Evolutionary conservation across 495 filamentous ascomycete genomes (phyloP), one percentile per base, ranked within the genome.

Genomic region (Penicillium mononematosum): DNA sequence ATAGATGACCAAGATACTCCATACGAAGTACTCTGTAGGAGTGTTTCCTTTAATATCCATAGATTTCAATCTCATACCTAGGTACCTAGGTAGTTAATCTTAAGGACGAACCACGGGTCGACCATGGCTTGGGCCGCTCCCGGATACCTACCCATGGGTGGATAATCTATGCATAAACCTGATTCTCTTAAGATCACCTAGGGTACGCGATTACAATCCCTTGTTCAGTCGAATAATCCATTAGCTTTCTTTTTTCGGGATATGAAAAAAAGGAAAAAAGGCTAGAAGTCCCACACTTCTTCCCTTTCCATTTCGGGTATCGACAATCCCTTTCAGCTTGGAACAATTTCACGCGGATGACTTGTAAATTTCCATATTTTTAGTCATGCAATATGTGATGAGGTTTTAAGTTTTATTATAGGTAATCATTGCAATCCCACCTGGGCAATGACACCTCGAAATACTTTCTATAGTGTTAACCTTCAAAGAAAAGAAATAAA

Each of bases 31-130:
- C 3, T 24, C 22, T 3, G 22, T 24, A 41, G 43, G 10, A 9
- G 1, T n/a, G 10, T 12, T 32, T 31, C 3, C 4, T 8, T 4
- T 38, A 5, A 39, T 9, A 17, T n/a, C n/a, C n/a, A n/a, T n/a
- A n/a, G n/a, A n/a, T n/a, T 17, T 39, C 36, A 31, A 48, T 17
- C 7, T 31, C 19, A 22, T 44, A n/a, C n/a, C n/a, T n/a, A n/a
- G n/a, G n/a, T n/a, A n/a, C n/a, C n/a, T n/a, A n/a, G n/a, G n/a
- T n/a, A 20, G 42, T 44, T 24, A 1, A 4, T 0, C 24, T 19
- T 43, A 20, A 2, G 17, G 22, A 20, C 11, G 34, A 63, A 62
- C 60, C 63, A 63, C 51, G 60, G 63, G 45, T 48, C 50, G 8
- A 19, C 44, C 49, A 50, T 19, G 25, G 7, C 50, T 36, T 42